phyloP scores from a whole-genome alignment of 106 monocot species.

The Platanthera guangdongensis region DNA sequence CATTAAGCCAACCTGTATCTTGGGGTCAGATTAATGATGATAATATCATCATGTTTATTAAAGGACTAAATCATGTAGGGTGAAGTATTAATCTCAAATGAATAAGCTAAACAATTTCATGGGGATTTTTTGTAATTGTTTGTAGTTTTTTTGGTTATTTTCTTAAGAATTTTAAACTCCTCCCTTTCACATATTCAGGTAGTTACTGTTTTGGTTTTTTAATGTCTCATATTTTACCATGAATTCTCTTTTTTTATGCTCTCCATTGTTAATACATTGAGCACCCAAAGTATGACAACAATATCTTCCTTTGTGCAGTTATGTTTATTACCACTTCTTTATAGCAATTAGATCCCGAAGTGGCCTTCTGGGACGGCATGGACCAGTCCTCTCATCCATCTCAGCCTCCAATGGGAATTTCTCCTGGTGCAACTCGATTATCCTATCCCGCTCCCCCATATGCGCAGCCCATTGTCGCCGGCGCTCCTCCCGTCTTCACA shows the following conservation, averaged over 20 bases:
- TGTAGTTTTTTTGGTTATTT: too few species aligned
- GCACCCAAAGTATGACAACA: not conserved
- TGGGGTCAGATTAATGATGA: too few species aligned
- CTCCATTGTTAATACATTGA: not conserved
- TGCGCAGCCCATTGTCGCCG: slow-evolving; percentile 14
- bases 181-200: too few species aligned
- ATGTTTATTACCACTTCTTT: not conserved
- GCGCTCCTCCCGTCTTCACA: slow-evolving; percentile 7
- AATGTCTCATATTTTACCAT: not conserved
- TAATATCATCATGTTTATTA: too few species aligned
- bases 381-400: slow-evolving; percentile 21
- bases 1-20: too few species aligned
- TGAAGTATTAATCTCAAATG: too few species aligned
- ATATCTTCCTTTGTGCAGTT: not conserved
- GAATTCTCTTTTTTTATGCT: not conserved
- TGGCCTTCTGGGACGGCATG: not conserved
- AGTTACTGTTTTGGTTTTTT: too few species aligned
- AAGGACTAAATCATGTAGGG: too few species aligned
- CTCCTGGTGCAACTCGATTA: slow-evolving; percentile 12
- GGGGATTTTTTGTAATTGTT: too few species aligned
- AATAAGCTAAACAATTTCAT: too few species aligned
- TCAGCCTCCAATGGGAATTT: slow-evolving; percentile 11
- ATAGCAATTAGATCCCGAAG: not conserved
- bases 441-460: slow-evolving; percentile 24
- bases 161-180: too few species aligned